Evolutionary conservation across 345 rosid species (phyloP).

Genomic region (sweet orange (Citrus sinensis)): DNA sequence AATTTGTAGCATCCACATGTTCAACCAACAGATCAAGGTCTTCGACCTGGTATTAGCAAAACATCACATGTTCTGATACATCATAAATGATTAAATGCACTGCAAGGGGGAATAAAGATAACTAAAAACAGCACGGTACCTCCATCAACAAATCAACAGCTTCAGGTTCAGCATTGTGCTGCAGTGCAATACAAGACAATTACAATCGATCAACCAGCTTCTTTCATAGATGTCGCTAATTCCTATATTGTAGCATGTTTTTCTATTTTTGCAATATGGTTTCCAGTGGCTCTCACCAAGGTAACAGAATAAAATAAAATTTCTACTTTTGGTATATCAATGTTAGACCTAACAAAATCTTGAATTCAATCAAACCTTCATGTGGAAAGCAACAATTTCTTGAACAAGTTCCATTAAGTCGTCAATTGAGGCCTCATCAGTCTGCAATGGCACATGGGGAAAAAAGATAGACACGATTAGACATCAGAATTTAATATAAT

Average conservation of each 20-base stretch:
- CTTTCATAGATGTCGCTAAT: background rate
- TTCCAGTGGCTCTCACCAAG: background rate
- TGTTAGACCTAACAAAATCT: background rate
- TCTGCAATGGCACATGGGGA: slow-evolving; percentile 32
- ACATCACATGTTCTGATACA: slow-evolving; percentile 1
- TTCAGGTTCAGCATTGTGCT: slow-evolving; percentile 99
- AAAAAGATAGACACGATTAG: slow-evolving; percentile 3
- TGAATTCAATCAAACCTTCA: slow-evolving; percentile 57
- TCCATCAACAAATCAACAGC: slow-evolving; percentile 98
- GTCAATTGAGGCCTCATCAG: slow-evolving; percentile 55
- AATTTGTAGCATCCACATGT: slow-evolving; percentile 77
- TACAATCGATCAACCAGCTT: background rate
- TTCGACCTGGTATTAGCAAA: slow-evolving; percentile 54
- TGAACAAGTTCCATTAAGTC: slow-evolving; percentile 83
- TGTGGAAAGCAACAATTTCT: slow-evolving; percentile 91
- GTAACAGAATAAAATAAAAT: background rate
- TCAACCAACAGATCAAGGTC: slow-evolving; percentile 84
- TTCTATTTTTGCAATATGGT: background rate
- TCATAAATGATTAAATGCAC: background rate
- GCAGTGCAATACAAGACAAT: slow-evolving; percentile 21
- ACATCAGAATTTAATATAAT: background rate
- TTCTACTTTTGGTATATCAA: background rate
- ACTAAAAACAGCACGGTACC: slow-evolving; percentile 24
- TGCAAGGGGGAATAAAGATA: background rate
- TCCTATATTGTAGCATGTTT: background rate